A percentile compares a stretch with the other conserved stretches of the same genome.
These are phyloP conservation scores for Penicillium lividum DNA, from an alignment of 495 filamentous ascomycete species.

Conservation along the genomic window DNA sequence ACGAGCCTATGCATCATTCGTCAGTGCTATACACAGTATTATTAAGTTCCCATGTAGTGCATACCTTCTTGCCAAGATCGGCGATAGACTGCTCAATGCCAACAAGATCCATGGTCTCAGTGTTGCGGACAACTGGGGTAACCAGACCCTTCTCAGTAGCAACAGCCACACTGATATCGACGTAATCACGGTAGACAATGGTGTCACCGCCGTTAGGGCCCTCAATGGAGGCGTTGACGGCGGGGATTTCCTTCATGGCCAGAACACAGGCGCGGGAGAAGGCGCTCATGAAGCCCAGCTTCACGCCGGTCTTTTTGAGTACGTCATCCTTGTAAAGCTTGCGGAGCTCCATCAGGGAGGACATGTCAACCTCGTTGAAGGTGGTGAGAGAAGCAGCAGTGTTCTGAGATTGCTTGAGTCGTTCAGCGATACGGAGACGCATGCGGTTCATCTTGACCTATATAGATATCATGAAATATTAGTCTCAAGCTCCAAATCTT, in stretches of 20 bases:
- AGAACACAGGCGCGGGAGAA: conserved; percentile 90
- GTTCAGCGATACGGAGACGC: conserved; percentile 95
- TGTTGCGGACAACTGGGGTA: conserved; percentile 93
- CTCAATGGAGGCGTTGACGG: conserved; percentile 98
- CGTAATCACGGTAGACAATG: conserved; percentile 96
- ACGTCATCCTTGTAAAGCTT: conserved; percentile 96
- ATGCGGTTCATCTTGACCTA: conserved; percentile 99
- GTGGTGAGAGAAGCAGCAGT: conserved; percentile 96
- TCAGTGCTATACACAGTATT: background rate
- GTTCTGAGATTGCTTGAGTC: conserved; percentile 98
- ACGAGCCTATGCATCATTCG: conserved; percentile 60
- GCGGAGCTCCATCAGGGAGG: conserved; percentile 92
- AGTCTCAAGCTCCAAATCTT: background rate
- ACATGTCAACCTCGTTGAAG: conserved; percentile 99
- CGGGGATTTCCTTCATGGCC: conserved; percentile 91
- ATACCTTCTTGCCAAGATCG: conserved; percentile 90
- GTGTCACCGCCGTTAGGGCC: conserved; percentile 94
- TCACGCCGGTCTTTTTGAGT: conserved; percentile 93
- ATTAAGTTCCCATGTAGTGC: background rate
- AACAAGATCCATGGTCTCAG: conserved; percentile 81
- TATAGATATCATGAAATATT: background rate
- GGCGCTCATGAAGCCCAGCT: conserved; percentile 98
- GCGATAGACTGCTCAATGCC: conserved; percentile 91
- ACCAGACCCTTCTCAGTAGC: conserved; percentile 97
- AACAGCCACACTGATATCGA: conserved; percentile 96